phyloP scores from a whole-genome alignment of 2,329 filamentous ascomycete species.

The Fusarium bactridioides region DNA sequence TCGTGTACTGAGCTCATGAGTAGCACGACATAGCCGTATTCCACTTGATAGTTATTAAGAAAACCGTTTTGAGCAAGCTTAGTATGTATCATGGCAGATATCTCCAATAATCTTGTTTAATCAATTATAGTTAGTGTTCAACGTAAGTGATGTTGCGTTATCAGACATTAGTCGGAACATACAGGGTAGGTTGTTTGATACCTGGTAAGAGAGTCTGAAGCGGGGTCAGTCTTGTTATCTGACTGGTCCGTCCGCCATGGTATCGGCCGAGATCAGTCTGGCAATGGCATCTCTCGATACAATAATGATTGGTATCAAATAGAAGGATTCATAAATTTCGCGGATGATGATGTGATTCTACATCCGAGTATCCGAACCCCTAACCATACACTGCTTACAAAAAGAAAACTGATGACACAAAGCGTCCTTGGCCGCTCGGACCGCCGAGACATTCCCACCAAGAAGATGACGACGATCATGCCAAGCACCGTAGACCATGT shows the following conservation, averaged over 20 bases:
- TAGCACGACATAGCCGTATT: accelerated
- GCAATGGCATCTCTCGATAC: no score
- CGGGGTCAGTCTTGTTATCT: neutral
- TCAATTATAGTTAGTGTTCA: no score
- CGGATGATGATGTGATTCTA: accelerated
- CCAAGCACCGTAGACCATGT: neutral
- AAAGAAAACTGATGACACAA: neutral
- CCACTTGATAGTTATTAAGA: neutral
- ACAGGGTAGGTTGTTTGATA: neutral
- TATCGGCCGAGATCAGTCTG: neutral
- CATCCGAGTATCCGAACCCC: neutral
- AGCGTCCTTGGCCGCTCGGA: neutral
- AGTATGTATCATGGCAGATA: neutral
- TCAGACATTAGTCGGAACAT: neutral
- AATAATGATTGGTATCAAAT: no score
- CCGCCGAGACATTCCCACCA: neutral
- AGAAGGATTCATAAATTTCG: accelerated
- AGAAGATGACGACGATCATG: neutral
- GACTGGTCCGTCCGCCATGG: neutral
- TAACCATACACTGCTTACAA: neutral
- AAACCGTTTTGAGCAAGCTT: accelerated
- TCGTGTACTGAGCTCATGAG: accelerated
- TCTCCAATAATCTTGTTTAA: neutral
- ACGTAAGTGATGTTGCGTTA: accelerated
- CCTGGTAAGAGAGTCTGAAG: neutral